A percentile compares a stretch with the other conserved stretches of the same genome.
Conservation (phyloP, 1,139 yeast genomes). For the Kluyveromyces sp. region DNA sequence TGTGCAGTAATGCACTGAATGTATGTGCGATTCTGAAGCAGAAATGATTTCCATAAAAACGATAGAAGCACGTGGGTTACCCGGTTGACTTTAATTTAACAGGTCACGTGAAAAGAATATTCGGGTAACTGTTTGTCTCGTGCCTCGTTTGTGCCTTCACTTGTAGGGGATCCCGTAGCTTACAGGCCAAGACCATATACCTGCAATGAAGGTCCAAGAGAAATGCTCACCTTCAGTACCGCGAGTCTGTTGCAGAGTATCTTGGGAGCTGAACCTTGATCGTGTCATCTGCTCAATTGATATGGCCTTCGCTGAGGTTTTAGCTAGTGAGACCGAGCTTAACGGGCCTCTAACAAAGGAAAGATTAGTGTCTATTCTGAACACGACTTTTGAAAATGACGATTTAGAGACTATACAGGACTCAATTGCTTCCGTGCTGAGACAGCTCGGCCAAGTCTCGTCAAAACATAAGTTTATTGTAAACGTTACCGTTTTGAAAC, state of each 20-base stretch:
- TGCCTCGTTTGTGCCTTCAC: too few relatives aligned
- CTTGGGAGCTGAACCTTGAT: too few relatives aligned
- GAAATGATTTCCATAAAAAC: too few relatives aligned
- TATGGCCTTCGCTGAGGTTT: not conserved
- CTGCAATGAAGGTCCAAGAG: too few relatives aligned
- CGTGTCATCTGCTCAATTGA: not conserved
- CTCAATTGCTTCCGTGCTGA: constrained; percentile 17
- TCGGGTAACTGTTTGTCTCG: too few relatives aligned
- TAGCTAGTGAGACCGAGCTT: not conserved
- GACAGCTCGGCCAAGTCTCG: constrained; percentile 29
- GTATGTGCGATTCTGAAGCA: too few relatives aligned
- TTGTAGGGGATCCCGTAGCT: too few relatives aligned
- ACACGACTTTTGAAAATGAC: not conserved
- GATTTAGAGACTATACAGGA: not conserved
- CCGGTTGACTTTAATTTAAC: not conserved
- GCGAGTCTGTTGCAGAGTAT: too few relatives aligned
- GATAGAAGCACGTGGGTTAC: constrained; percentile 5
- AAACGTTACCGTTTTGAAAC: constrained; percentile 21
- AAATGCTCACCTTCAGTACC: too few relatives aligned
- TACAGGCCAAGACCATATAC: too few relatives aligned
- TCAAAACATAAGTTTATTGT: constrained; percentile 35
- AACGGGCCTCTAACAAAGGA: constrained; percentile 8
- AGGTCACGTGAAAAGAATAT: too few relatives aligned
- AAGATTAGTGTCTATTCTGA: constrained; percentile 2
- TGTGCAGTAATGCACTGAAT: too few relatives aligned